These are phyloP conservation scores for Aspergillus fijiensis DNA, from an alignment of 2,329 filamentous ascomycete genomes.

Conservation along the genomic window DNA sequence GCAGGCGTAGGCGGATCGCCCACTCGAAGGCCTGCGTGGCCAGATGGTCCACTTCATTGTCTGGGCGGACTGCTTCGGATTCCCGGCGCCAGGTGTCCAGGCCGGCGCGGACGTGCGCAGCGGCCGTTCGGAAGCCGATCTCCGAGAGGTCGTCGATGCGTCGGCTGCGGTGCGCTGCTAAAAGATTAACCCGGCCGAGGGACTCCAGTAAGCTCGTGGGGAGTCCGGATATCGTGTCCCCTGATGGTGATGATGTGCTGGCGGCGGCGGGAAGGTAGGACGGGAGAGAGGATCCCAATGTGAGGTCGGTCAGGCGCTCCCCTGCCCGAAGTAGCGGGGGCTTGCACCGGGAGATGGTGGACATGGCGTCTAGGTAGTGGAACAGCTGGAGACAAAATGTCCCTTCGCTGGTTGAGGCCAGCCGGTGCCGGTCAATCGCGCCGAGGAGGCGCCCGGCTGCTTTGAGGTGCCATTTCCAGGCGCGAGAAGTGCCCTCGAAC, in stretches of 20 bases:
- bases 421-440: conserved; percentile 30
- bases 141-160: conserved; percentile 30
- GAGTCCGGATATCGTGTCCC: conserved; percentile 23
- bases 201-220: conserved; percentile 24
- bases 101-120: conserved; percentile 35
- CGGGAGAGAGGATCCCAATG: neutral
- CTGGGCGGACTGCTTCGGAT: conserved; percentile 14
- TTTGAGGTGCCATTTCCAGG: conserved; percentile 47
- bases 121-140: conserved; percentile 32
- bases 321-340: conserved; percentile 24
- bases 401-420: conserved; percentile 27
- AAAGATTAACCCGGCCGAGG: conserved; percentile 29
- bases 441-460: conserved; percentile 43
- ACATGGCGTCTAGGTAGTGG: conserved; percentile 33
- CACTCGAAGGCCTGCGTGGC: conserved; percentile 44
- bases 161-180: conserved; percentile 30
- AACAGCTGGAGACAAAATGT: conserved; percentile 45
- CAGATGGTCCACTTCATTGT: conserved; percentile 28
- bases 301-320: conserved; percentile 20
- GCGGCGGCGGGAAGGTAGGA: neutral
- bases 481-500: conserved; percentile 44
- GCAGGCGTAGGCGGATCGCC: conserved; percentile 44
- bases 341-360: conserved; percentile 32
- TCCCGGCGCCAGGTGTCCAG: conserved; percentile 40
- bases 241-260: neutral